Evolutionary conservation across 179 eudicot species (phyloP), one percentile per base, ranked within the genome.

Genomic region (Pouteria campechiana): DNA sequence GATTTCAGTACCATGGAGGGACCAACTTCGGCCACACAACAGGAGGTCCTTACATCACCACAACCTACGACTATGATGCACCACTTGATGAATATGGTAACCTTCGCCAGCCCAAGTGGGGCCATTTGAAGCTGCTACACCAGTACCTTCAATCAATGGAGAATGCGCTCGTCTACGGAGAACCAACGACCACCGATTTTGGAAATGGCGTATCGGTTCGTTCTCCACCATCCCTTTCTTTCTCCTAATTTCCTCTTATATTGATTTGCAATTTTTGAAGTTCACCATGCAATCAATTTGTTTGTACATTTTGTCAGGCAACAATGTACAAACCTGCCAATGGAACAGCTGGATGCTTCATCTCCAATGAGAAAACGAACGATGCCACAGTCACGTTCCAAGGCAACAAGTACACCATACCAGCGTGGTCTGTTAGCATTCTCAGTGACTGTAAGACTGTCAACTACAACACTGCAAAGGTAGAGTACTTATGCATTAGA

Each of bases 21-120:
- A 85, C 95, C 2, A 85, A 81, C 18, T 85, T 85, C 8, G 95
- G 93, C 10, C 67, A 85, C 55, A 66, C 78, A 0, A 34, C 85
- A 0, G 93, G 74, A 6, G 78, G 95, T 34, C 88, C 93, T 18
- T 85, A 75, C 29, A 76, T 85, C 23, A 57, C 70, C 14, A 78
- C 95, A 1, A 34, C 79, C 3, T 85, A 85, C 25, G 88, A 85
- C 15, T 84, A 84, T 27, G 81, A 84, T 78, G 95, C 95, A 24
- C 95, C 95, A 11, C 66, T 85, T 11, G 70, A 85, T 53, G 95
- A 85, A 70, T 85, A 57, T 18, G 93, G 95, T 85, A 72, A 41
- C 11, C 44, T 65, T 57, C 73, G 68, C 37, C 81, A 84, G 37
- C 95, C 95, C 0, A 84, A 84, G 57, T 81, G 67, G 52, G 83